Conservation (phyloP, 768 basidiomycete species). For the Collybia nuda region DNA sequence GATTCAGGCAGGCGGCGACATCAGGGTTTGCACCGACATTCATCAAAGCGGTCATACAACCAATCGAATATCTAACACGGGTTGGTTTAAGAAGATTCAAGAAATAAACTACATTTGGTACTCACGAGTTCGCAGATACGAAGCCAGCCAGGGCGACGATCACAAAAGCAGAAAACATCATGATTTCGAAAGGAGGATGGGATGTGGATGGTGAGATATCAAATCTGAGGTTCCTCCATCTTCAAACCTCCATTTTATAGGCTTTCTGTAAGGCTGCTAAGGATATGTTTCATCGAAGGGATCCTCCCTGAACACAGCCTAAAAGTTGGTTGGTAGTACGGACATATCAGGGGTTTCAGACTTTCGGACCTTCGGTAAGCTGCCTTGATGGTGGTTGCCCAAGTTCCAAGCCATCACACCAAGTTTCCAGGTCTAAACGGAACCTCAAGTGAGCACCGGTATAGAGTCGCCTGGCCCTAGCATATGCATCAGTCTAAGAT, state of each 20-base stretch:
- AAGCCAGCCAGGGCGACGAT: conserved; percentile 23
- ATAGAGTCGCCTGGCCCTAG: no score
- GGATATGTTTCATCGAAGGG: conserved; percentile 6
- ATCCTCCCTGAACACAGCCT: not conserved
- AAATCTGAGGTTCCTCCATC: conserved; percentile 17
- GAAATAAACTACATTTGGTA: not conserved
- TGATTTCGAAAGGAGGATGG: conserved; percentile 12
- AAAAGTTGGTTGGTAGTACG: no score
- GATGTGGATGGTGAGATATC: conserved; percentile 18
- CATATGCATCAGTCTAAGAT: no score
- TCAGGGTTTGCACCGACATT: conserved; percentile 10
- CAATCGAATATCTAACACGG: conserved; percentile 15
- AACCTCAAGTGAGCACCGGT: no score
- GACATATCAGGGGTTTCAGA: no score
- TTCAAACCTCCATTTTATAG: conserved; percentile 9
- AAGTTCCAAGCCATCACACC: no score
- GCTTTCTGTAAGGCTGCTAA: not conserved
- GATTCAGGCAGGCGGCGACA: conserved; percentile 39
- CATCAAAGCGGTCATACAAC: conserved; percentile 18
- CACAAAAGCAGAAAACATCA: conserved; percentile 16
- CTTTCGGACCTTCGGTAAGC: no score
- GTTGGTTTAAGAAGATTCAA: not conserved
- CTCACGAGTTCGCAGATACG: conserved; percentile 21
- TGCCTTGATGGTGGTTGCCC: no score
- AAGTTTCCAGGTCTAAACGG: no score